Percentiles rank a stretch among this genome's conserved stretches.
Evolutionary conservation across 306 rosid genomes (phyloP).

Genomic region (Begonia masoniana): DNA sequence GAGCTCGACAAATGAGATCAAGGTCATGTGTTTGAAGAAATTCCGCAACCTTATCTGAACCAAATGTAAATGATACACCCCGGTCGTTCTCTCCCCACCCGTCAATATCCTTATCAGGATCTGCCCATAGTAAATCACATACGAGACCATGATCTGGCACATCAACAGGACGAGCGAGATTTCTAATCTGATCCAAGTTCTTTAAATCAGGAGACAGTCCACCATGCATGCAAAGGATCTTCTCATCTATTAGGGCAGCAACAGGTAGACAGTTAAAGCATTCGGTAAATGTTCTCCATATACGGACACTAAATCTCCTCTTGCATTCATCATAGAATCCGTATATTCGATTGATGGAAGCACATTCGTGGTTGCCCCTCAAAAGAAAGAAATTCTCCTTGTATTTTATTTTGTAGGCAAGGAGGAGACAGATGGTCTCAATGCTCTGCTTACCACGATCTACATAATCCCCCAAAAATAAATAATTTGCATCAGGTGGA

Average conservation of each 20-base stretch:
- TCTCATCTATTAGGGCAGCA: constrained; percentile 34
- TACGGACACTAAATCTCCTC: constrained; percentile 27
- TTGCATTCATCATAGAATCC: constrained; percentile 85
- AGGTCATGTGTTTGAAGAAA: constrained; percentile 70
- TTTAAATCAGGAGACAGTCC: constrained; percentile 70
- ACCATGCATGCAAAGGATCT: constrained; percentile 87
- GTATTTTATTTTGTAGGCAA: constrained; percentile 72
- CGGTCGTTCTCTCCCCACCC: constrained; percentile 22
- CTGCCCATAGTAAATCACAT: constrained; percentile 33
- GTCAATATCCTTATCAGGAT: too few relatives aligned
- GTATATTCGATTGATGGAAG: constrained; percentile 76
- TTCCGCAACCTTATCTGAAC: constrained; percentile 72
- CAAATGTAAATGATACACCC: constrained; percentile 79
- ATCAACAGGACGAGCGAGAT: constrained; percentile 70
- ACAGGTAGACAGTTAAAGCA: too few relatives aligned
- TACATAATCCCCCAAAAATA: constrained; percentile 82
- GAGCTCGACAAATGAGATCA: constrained; percentile 72
- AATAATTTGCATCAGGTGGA: constrained; percentile 78
- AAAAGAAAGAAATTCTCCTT: constrained; percentile 84
- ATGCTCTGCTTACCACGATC: constrained; percentile 85
- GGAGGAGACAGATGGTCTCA: constrained; percentile 72
- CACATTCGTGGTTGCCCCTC: constrained; percentile 81
- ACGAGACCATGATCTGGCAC: constrained; percentile 82
- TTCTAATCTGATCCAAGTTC: constrained; percentile 61
- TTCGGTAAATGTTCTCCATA: too few relatives aligned